Conservation (phyloP, 139 green algal species). For the Diplosphaera chodatii region DNA sequence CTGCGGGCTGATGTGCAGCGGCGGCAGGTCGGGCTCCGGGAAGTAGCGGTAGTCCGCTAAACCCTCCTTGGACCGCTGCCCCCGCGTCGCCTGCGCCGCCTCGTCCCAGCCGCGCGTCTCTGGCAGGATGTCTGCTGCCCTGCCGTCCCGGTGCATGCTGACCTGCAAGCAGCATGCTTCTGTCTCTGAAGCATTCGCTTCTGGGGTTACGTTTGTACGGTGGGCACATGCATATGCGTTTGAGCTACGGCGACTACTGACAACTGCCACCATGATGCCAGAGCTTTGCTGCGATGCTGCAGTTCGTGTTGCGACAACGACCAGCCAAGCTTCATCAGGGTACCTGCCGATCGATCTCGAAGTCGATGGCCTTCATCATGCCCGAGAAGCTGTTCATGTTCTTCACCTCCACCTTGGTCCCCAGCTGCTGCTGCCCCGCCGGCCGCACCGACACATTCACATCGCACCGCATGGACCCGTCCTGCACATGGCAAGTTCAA, state of each 20-base stretch:
- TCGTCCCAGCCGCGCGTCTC: slow-evolving; percentile 97
- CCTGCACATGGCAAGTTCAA: too few species aligned
- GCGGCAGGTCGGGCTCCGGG: slow-evolving; percentile 90
- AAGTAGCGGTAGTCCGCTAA: slow-evolving; percentile 98
- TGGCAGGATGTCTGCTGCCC: slow-evolving; percentile 69
- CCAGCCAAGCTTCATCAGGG: slow-evolving; percentile 1
- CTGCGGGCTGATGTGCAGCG: slow-evolving; percentile 50
- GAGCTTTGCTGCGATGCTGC: too few species aligned
- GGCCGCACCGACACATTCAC: slow-evolving; percentile 85
- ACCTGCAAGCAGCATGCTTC: too few species aligned
- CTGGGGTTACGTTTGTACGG: too few species aligned
- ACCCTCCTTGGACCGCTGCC: slow-evolving; percentile 89
- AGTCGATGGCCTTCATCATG: slow-evolving; percentile 94
- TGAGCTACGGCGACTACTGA: too few species aligned
- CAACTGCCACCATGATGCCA: too few species aligned
- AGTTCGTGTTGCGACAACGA: too few species aligned
- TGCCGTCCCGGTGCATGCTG: slow-evolving; percentile 50
- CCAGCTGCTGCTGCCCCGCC: slow-evolving; percentile 46
- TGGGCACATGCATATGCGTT: too few species aligned
- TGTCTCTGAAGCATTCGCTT: too few species aligned
- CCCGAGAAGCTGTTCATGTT: slow-evolving; percentile 98
- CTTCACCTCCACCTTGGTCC: slow-evolving; percentile 98
- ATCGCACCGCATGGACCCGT: slow-evolving; percentile 86
- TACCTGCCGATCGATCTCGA: slow-evolving; percentile 83
- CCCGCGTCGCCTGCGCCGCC: slow-evolving; percentile 55